These are phyloP conservation scores for Chytriomyces confervae DNA, from an alignment of 192 early-diverging fungal genomes.

Conservation along the genomic window DNA sequence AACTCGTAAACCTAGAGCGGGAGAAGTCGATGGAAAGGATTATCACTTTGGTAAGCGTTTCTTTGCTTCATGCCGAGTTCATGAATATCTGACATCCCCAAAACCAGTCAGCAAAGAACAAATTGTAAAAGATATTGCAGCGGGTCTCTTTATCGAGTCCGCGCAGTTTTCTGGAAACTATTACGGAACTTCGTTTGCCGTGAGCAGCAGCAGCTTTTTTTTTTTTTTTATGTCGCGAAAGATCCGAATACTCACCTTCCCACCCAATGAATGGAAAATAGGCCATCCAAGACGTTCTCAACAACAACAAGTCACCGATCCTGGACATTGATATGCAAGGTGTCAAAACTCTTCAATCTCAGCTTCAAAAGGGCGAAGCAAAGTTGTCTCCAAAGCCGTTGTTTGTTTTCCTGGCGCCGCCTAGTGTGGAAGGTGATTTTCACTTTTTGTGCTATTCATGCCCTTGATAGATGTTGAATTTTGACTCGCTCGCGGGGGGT, in stretches of 20 bases:
- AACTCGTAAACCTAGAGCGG: constrained; percentile 83
- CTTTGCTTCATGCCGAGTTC: background rate
- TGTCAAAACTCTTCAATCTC: constrained; percentile 67
- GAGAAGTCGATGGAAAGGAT: constrained; percentile 79
- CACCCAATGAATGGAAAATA: constrained; percentile 20
- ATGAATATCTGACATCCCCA: background rate
- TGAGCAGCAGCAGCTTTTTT: constrained; percentile 63
- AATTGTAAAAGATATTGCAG: constrained; percentile 67
- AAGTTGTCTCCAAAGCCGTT: constrained; percentile 37
- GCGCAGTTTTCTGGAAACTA: constrained; percentile 92
- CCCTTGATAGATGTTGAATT: background rate
- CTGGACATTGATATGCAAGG: constrained; percentile 92
- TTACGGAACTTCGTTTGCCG: constrained; percentile 65
- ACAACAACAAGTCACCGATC: constrained; percentile 78
- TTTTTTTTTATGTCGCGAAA: constrained; percentile 1
- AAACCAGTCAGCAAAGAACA: constrained; percentile 60
- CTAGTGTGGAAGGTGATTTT: constrained; percentile 75
- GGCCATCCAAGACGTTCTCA: constrained; percentile 78
- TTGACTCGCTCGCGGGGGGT: background rate
- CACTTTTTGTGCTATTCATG: background rate
- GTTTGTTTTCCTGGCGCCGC: constrained; percentile 89
- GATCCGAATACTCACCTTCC: constrained; percentile 79
- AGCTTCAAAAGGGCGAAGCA: constrained; percentile 30
- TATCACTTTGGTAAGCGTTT: constrained; percentile 74
- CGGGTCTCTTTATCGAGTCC: constrained; percentile 86